Evolutionary conservation across 192 early-diverging fungal genomes (phyloP).

Genomic region (Coemansia guatemalensis): DNA sequence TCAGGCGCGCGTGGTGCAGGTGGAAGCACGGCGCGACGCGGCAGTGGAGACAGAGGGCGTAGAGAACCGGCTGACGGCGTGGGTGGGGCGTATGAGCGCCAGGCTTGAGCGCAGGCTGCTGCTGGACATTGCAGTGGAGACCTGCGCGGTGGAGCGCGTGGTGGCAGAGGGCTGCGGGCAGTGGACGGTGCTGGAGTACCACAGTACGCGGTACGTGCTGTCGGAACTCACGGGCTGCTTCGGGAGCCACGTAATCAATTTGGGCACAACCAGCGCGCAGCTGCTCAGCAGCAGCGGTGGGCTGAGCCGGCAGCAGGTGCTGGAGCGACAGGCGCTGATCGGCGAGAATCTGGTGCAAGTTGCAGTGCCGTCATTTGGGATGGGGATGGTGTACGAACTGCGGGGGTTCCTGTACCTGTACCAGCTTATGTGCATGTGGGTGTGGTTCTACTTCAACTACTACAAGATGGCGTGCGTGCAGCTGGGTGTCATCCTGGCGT

Average conservation of each 20-base stretch:
- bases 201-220: constrained; percentile 77
- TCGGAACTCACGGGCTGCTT: constrained; percentile 51
- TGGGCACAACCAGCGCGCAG: constrained; percentile 60
- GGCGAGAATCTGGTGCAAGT: constrained; percentile 70
- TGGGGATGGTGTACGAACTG: constrained; percentile 61
- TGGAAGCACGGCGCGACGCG: constrained; percentile 56
- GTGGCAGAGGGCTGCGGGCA: constrained; percentile 18
- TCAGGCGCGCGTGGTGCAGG: constrained; percentile 54
- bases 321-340: constrained; percentile 53
- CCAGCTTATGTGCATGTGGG: constrained; percentile 68
- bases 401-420: constrained; percentile 60
- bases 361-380: constrained; percentile 49
- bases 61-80: constrained; percentile 33
- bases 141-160: constrained; percentile 38
- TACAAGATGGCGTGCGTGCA: constrained; percentile 63
- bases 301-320: constrained; percentile 55
- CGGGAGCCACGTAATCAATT: constrained; percentile 57
- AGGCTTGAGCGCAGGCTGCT: constrained; percentile 21
- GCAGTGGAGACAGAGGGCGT: constrained; percentile 57
- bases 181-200: constrained; percentile 66
- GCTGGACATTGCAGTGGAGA: constrained; percentile 46
- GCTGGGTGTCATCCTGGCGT: constrained; percentile 55
- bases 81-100: constrained; percentile 48
- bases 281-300: constrained; percentile 55
- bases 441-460: constrained; percentile 69